Percentiles rank a stretch among this genome's conserved stretches.
These are phyloP conservation scores for Friedmanniomyces simplex DNA, from an alignment of 495 filamentous ascomycete genomes.

Conservation along the genomic window DNA sequence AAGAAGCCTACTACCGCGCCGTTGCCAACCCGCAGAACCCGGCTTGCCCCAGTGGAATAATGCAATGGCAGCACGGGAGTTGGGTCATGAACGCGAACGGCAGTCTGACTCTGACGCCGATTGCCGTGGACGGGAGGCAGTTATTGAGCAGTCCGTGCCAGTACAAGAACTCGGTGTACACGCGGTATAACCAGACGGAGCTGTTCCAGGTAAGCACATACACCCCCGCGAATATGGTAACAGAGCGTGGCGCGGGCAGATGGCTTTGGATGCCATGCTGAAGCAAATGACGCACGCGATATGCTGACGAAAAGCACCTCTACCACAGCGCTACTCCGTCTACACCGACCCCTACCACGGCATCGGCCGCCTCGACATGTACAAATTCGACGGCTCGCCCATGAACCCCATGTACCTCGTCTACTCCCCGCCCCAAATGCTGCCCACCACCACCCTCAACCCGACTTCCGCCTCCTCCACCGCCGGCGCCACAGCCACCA, in stretches of 20 bases:
- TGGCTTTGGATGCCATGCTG: not conserved
- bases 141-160: slow-evolving; percentile 58
- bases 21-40: slow-evolving; percentile 59
- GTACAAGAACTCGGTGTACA: slow-evolving; percentile 44
- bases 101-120: slow-evolving; percentile 51
- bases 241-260: not conserved
- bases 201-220: slow-evolving; percentile 44
- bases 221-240: not conserved
- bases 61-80: slow-evolving; percentile 72
- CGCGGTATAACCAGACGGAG: slow-evolving; percentile 60
- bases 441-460: slow-evolving; percentile 60
- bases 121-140: slow-evolving; percentile 62
- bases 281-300: not conserved
- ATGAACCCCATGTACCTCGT: slow-evolving; percentile 66
- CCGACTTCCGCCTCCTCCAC: slow-evolving; percentile 26
- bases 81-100: slow-evolving; percentile 47
- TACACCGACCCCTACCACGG: slow-evolving; percentile 51
- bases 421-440: slow-evolving; percentile 61
- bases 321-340: slow-evolving; percentile 49
- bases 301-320: not conserved
- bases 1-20: slow-evolving; percentile 64
- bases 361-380: slow-evolving; percentile 55
- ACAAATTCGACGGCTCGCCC: slow-evolving; percentile 52
- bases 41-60: slow-evolving; percentile 54
- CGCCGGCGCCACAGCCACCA: slow-evolving; percentile 26